Evolutionary conservation across 495 filamentous ascomycete genomes (phyloP).

Genomic region (Hypoxylon lenormandii): DNA sequence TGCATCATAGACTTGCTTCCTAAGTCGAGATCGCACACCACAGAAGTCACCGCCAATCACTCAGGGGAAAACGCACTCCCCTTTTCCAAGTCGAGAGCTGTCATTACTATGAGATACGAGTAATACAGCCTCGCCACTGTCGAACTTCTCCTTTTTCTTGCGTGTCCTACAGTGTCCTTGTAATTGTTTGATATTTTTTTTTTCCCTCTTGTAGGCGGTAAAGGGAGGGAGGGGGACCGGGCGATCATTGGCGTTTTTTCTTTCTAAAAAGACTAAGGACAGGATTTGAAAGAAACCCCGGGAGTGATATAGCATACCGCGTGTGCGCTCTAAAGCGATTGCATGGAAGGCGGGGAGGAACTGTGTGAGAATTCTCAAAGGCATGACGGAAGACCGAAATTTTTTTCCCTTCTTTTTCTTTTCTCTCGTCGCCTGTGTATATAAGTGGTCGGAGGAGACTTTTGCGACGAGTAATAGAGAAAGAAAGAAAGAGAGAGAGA

Average conservation of each 20-base stretch:
- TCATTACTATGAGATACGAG: constrained; percentile 23
- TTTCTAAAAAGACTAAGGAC: constrained; percentile 30
- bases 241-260: constrained; percentile 32
- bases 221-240: background rate
- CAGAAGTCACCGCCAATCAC: constrained; percentile 28
- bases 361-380: background rate
- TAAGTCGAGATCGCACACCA: constrained; percentile 38
- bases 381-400: background rate
- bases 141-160: constrained; percentile 26
- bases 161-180: constrained; percentile 16
- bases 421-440: constrained; percentile 36
- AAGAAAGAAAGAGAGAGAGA: too few species aligned
- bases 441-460: constrained; percentile 25
- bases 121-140: constrained; percentile 40
- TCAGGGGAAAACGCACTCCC: constrained; percentile 15
- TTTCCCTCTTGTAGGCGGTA: constrained; percentile 10
- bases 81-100: constrained; percentile 20
- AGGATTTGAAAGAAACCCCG: constrained; percentile 34
- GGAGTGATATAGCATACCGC: constrained; percentile 45
- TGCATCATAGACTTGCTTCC: constrained; percentile 42
- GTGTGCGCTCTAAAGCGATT: constrained; percentile 6
- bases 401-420: background rate
- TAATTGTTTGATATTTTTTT: constrained; percentile 16
- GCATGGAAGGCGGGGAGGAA: constrained; percentile 7
- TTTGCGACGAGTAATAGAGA: constrained; percentile 22